Conservation (phyloP, 306 rosid genomes). For the Fragaria iinumae region DNA sequence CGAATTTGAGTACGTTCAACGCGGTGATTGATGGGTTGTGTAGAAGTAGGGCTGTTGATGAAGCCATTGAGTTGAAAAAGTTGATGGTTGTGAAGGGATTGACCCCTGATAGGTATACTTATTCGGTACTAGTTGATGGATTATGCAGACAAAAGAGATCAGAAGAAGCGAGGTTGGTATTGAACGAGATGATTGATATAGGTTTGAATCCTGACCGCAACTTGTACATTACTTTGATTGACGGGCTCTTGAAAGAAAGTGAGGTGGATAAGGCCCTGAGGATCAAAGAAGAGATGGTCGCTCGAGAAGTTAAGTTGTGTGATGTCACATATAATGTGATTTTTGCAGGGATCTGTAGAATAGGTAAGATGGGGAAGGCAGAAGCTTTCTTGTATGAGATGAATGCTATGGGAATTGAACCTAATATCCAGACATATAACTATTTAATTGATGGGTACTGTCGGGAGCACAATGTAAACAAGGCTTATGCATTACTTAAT, state of each 20-base stretch:
- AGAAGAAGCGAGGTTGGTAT: conserved; percentile 34
- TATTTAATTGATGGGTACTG: conserved; percentile 41
- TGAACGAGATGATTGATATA: conserved; percentile 26
- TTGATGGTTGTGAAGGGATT: conserved; percentile 39
- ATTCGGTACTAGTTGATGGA: conserved; percentile 34
- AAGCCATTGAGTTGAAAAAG: conserved; percentile 32
- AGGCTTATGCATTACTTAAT: conserved; percentile 27
- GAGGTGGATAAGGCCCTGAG: conserved; percentile 38
- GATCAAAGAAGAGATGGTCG: conserved; percentile 35
- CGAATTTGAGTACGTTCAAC: conserved; percentile 33
- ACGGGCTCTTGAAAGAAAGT: conserved; percentile 39
- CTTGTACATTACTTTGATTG: conserved; percentile 36
- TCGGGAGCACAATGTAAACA: conserved; percentile 19
- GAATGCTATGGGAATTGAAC: conserved; percentile 28
- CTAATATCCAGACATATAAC: conserved; percentile 30
- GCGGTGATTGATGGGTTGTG: conserved; percentile 38
- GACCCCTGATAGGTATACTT: conserved; percentile 32
- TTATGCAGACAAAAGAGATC: conserved; percentile 36
- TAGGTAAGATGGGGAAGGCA: conserved; percentile 42
- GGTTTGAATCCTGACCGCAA: conserved; percentile 35
- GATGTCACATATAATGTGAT: conserved; percentile 26
- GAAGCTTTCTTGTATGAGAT: conserved; percentile 35
- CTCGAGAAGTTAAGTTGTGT: conserved; percentile 22
- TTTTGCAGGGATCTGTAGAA: conserved; percentile 37
- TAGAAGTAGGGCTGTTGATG: conserved; percentile 32